Evolutionary conservation across 2,329 filamentous ascomycete genomes (phyloP), one percentile per base, ranked within the genome.

Genomic region (Cephalotrichum gorgonifer): DNA sequence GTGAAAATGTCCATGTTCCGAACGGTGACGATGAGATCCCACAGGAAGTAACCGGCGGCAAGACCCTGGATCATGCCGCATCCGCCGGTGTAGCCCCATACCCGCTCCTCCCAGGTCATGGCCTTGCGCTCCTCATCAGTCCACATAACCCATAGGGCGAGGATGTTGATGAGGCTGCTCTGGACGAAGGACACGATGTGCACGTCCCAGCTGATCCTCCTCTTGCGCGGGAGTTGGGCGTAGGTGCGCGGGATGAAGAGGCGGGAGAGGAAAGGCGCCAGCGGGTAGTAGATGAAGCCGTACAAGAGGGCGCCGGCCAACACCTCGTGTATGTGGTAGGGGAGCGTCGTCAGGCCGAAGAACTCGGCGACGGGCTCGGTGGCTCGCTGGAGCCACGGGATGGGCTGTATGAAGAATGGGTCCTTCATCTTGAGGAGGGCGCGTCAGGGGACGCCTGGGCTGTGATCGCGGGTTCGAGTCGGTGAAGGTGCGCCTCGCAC

Each of bases 151-250:
- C 81, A 90, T 15, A 93, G 66, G n/a, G 86, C 85, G 28, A 90
- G 67, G 44, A 56, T 62, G 63, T 84, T 88, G 67, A 94, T 86
- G 49, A 88, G 67, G 28, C 74, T 70, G 62, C 81, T 84, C 73
- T 94, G 88, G 50, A 87, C 72, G 56, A 93, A 76, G n/a, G 85
- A 89, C 28, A 93, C 87, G 49, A 91, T 82, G 62, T 91, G 88
- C 23, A 88, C 83, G 63, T 94, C 81, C 88, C 88, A 93, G 72
- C 86, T 93, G 53, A 88, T 72, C 42, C 67, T 67, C 60, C 75
- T 77, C 50, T 84, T 86, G 49, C 76, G 74, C 25, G 71, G 67
- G 44, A 80, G 77, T 56, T 88, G 74, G 28, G 70, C 62, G 67
- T 93, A 93, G 56, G 77, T 72, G 43, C 71, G 57, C 3, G 84